These are phyloP conservation scores for Chrysoporthe austroafricana DNA, from an alignment of 2,329 filamentous ascomycete genomes.

Conservation along the genomic window DNA sequence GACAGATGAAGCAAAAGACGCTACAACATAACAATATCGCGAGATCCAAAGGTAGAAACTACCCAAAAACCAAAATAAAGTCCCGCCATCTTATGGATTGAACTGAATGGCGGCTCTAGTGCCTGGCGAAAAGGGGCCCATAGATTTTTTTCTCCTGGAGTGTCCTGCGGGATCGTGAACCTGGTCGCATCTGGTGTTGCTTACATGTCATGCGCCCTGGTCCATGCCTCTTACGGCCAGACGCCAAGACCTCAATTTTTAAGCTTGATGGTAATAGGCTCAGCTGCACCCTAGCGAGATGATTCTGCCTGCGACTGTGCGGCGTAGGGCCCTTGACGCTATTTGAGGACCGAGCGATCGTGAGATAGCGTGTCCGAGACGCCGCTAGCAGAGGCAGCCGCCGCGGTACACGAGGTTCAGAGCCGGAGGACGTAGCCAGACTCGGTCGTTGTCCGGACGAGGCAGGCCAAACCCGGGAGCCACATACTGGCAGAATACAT, in stretches of 20 bases:
- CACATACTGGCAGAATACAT: too few species aligned
- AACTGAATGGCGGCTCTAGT: not conserved
- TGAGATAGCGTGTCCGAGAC: not conserved
- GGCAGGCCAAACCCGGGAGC: too few species aligned
- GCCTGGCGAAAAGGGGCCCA: not conserved
- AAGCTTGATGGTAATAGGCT: constrained; percentile 26
- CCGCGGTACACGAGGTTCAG: not conserved
- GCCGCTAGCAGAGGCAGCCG: constrained; percentile 3
- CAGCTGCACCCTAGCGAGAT: constrained; percentile 16
- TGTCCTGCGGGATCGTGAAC: constrained; percentile 21
- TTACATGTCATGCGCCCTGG: not conserved
- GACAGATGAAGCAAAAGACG: not conserved
- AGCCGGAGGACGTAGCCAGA: not conserved
- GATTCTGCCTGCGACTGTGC: constrained; percentile 5
- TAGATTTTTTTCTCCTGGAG: not conserved
- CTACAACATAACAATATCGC: not conserved
- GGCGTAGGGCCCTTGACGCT: not conserved
- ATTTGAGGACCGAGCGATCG: not conserved
- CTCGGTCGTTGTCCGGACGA: not conserved
- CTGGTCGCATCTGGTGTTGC: constrained; percentile 6
- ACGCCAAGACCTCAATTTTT: constrained; percentile 21
- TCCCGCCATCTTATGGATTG: constrained; percentile 6
- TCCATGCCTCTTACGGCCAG: constrained; percentile 16
- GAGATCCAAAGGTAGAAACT: not conserved
- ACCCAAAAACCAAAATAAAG: not conserved